These are phyloP conservation scores for Piper betle DNA, from an alignment of 164 flowering plant genomes.

Conservation along the genomic window DNA sequence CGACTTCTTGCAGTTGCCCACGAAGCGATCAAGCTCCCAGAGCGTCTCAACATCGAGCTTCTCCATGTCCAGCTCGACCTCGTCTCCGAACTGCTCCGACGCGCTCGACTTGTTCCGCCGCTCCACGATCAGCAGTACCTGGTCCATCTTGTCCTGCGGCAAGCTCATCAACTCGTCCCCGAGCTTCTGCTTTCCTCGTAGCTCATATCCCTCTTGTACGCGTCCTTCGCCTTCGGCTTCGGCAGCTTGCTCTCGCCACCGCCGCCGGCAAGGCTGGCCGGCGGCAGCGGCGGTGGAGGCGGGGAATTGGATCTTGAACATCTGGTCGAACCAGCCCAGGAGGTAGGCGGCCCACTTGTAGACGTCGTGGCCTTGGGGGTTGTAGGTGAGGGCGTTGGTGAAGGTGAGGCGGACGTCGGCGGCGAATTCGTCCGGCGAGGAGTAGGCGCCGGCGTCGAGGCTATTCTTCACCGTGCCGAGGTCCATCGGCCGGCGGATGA, in stretches of 20 bases:
- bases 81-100: slow-evolving; percentile 52
- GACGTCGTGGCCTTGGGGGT: slow-evolving; percentile 70
- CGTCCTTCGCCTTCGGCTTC: slow-evolving; percentile 28
- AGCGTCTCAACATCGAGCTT: slow-evolving; percentile 59
- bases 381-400: slow-evolving; percentile 63
- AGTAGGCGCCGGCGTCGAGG: slow-evolving; percentile 32
- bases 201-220: slow-evolving; percentile 25
- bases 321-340: slow-evolving; percentile 15
- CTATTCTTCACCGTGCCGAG: slow-evolving; percentile 67
- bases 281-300: background rate
- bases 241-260: slow-evolving; percentile 11
- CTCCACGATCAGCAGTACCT: slow-evolving; percentile 43
- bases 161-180: slow-evolving; percentile 15
- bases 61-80: slow-evolving; percentile 76
- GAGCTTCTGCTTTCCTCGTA: slow-evolving; percentile 34
- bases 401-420: slow-evolving; percentile 72
- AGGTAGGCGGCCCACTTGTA: slow-evolving; percentile 36
- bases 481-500: slow-evolving; percentile 81
- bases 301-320: slow-evolving; percentile 11
- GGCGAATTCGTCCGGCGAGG: slow-evolving; percentile 51
- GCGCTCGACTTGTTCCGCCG: slow-evolving; percentile 33
- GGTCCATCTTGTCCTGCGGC: slow-evolving; percentile 53
- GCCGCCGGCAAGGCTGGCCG: background rate
- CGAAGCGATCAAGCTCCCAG: slow-evolving; percentile 79
- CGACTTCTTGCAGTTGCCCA: slow-evolving; percentile 47